Base-by-base conservation (phyloP, 2,329 filamentous ascomycete species). In the Xylariomycetidae sp. region DNA sequence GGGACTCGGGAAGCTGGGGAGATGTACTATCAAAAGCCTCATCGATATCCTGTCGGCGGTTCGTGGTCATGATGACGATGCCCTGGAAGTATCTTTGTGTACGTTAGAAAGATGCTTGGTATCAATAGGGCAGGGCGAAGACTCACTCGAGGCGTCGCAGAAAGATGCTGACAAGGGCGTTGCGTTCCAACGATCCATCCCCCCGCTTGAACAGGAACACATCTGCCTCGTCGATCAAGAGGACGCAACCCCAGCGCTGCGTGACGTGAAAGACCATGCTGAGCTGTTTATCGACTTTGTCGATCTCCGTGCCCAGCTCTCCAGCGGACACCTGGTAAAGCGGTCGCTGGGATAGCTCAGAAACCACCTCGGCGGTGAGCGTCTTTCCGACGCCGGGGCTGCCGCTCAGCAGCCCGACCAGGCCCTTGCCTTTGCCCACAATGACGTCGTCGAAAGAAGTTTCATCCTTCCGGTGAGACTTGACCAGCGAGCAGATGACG, bases 341-440 rank as follows among this genome's bases (percentile, higher is more conserved):
- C n/a, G 56, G 59, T 6, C 41, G 35, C 11, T 46, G 43, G 9
- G 16, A 16, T 11, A 16, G 12, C 13, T 30, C 28, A 16, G 28
- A n/a, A 11, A 30, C 16, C 9, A 16, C 28, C 36, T 59, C 52
- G 5, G 56, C 58, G 2, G 56, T 61, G 17, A 61, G 43, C 3
- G 33, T 31, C 19, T 35, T 69, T 16, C 66, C 65, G 0, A 62
- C 66, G 3, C 66, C 66, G 0, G 66, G 63, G 1, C 60, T 61
- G 0, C 65, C 64, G 5, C 55, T 62, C 9, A 69, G 53, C 1
- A 69, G 55, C 19, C 66, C 54, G 34, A 69, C 59, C 13, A 69
- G 51, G 4, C 65, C 64, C 29, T 64, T 16, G 16, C 28, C 28
- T n/a, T n/a, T n/a, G n/a, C n/a, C n/a, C n/a, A n/a, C n/a, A n/a